A percentile compares a stretch with the other conserved stretches of the same genome.
Conservation (phyloP, 2,329 filamentous ascomycete genomes). For the Aspergillus aculeatus region DNA sequence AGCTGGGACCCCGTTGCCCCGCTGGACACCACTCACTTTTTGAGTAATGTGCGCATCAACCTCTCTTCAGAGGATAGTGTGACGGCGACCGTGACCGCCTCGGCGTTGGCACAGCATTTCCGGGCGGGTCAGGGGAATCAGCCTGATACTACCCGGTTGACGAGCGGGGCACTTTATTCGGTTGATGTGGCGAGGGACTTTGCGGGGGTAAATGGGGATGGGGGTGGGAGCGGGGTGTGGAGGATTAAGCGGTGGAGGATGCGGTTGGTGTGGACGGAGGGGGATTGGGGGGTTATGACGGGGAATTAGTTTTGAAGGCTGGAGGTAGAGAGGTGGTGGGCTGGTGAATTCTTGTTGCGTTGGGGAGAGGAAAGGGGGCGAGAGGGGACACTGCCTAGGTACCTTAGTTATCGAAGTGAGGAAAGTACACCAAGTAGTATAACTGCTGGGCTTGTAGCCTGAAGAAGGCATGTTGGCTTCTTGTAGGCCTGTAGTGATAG, state of each 20-base stretch:
- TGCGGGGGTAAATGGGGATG: no score
- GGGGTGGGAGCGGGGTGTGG: constrained; percentile 29
- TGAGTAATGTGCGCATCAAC: constrained; percentile 26
- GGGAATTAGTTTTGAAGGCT: neutral
- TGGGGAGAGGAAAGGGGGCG: no score
- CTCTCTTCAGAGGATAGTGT: constrained; percentile 6
- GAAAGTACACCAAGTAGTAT: no score
- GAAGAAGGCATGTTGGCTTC: no score
- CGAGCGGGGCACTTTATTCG: constrained; percentile 29
- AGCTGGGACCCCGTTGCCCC: constrained; percentile 22
- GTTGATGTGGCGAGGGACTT: constrained; percentile 25
- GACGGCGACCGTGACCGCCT: constrained; percentile 16
- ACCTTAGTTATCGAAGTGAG: no score
- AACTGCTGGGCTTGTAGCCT: no score
- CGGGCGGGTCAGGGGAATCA: constrained; percentile 26
- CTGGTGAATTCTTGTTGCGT: no score
- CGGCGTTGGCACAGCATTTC: constrained; percentile 23
- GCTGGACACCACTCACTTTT: constrained; percentile 30
- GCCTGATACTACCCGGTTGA: constrained; percentile 20
- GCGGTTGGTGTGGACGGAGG: constrained; percentile 31
- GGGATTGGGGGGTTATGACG: constrained; percentile 14
- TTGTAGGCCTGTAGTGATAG: no score
- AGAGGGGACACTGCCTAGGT: no score
- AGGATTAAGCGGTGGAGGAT: constrained; percentile 34
- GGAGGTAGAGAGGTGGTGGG: no score